phyloP scores from a whole-genome alignment of 768 basidiomycete genomes.

The Lyophyllum shimeji region DNA sequence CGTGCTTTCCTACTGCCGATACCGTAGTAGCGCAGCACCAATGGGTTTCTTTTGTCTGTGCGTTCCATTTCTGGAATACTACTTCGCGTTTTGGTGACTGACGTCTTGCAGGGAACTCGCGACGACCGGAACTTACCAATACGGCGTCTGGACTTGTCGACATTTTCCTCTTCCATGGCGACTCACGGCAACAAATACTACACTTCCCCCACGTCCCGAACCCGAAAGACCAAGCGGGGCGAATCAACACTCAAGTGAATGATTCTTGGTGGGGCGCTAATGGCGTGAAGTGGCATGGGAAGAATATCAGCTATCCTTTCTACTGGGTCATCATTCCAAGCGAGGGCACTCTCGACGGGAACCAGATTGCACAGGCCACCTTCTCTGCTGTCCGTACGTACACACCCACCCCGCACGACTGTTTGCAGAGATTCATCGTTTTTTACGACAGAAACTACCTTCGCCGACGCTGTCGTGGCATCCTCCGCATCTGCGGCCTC shows the following conservation, averaged over 20 bases:
- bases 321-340: conserved; percentile 77
- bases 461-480: conserved; percentile 61
- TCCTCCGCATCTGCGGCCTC: conserved; percentile 39
- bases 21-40: conserved; percentile 68
- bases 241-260: conserved; percentile 55
- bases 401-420: background rate
- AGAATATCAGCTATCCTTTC: conserved; percentile 63
- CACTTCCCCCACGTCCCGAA: conserved; percentile 40
- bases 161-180: conserved; percentile 76
- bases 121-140: conserved; percentile 53
- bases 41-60: conserved; percentile 79
- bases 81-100: conserved; percentile 12
- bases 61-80: conserved; percentile 32
- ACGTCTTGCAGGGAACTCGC: conserved; percentile 66
- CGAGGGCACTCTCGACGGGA: conserved; percentile 54
- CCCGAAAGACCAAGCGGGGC: conserved; percentile 55
- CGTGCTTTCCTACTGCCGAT: conserved; percentile 68
- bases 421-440: conserved; percentile 5
- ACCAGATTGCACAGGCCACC: conserved; percentile 63
- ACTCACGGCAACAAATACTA: conserved; percentile 53
- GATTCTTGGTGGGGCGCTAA: conserved; percentile 72
- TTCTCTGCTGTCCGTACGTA: conserved; percentile 82
- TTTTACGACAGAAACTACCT: conserved; percentile 63
- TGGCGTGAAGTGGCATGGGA: conserved; percentile 48
- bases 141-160: conserved; percentile 63